Evolutionary conservation across 257 asterid species (phyloP), one percentile per base, ranked within the genome.

Genomic region (Gentiana straminea): DNA sequence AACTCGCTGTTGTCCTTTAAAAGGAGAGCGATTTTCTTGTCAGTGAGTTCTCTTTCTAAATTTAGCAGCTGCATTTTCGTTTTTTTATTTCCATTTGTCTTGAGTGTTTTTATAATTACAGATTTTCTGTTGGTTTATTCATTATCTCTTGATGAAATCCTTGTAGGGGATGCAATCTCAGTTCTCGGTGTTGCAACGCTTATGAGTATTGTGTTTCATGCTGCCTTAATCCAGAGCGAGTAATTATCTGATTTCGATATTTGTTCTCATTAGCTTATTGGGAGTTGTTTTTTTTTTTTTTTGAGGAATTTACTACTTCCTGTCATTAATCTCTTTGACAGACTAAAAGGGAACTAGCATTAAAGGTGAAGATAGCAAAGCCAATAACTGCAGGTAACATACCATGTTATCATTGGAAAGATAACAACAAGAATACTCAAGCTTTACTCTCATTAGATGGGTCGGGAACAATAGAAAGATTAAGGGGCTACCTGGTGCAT

Each of bases 141-240:
- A 59, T 50, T 57, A 52, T 63, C 62, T 13, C 61, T 69, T 59
- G 6, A 3, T 13, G 13, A 57, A 43, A 52, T 46, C 52, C 59
- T 59, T 69, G 79, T 86, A 89, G 97, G 7, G 96, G 94, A 44
- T 91, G 98, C 82, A 90, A 82, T 74, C 79, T 77, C 32, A 69
- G 64, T 50, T 84, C 87, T 61, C 85, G 77, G 48, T 90, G 98
- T 66, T 90, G 98, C 82, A 81, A 82, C 69, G 74, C 95, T 9
- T 91, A 91, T 35, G 98, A 86, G 73, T 82, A 62, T 72, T 91
- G 98, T 70, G 98, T 91, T 72, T 74, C 98, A n/a, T 91, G 98
- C 79, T 91, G 98, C 81, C 79, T 86, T 72, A 74, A 81, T 78
- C 96, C 96, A 3, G 63, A 67, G 59, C 75, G 59, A 88, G 97